These are phyloP conservation scores for Beauveria asiatica DNA, from an alignment of 2,329 filamentous ascomycete species.

Conservation along the genomic window DNA sequence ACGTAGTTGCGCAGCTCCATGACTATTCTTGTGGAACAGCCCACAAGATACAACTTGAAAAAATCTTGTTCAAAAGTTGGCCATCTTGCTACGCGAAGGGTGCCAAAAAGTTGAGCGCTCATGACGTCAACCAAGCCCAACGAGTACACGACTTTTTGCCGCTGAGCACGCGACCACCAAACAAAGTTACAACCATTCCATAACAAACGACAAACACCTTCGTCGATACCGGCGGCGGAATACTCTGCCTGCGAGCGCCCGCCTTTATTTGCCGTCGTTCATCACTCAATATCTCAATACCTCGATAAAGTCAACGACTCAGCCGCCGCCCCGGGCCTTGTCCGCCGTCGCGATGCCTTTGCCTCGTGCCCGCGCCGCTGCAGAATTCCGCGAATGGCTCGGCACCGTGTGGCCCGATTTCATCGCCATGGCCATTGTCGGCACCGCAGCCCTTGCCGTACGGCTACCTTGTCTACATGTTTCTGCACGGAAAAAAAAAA, in stretches of 20 bases:
- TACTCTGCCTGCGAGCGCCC: background rate
- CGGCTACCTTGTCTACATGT: no score
- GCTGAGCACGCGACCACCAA: constrained; percentile 2
- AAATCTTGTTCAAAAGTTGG: no score
- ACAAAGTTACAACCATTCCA: background rate
- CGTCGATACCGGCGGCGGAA: background rate
- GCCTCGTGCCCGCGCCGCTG: background rate
- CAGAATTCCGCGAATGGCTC: constrained; percentile 40
- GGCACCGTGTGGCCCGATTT: constrained; percentile 51
- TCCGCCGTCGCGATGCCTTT: background rate
- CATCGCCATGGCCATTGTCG: constrained; percentile 48
- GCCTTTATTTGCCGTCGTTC: background rate
- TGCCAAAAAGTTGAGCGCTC: background rate
- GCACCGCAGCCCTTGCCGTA: constrained; percentile 23
- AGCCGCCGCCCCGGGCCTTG: background rate
- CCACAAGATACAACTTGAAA: no score
- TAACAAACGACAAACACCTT: background rate
- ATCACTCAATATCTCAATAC: background rate
- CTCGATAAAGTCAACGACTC: no score
- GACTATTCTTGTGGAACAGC: no score
- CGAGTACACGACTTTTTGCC: background rate
- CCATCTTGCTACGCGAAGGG: no score
- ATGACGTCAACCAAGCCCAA: constrained; percentile 10
- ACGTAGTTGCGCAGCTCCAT: no score
- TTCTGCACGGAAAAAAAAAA: no score